Evolutionary conservation across 371 early-diverging fungal genomes (phyloP), one percentile per base, ranked within the genome.

Genomic region (Lichtheimia ornata): DNA sequence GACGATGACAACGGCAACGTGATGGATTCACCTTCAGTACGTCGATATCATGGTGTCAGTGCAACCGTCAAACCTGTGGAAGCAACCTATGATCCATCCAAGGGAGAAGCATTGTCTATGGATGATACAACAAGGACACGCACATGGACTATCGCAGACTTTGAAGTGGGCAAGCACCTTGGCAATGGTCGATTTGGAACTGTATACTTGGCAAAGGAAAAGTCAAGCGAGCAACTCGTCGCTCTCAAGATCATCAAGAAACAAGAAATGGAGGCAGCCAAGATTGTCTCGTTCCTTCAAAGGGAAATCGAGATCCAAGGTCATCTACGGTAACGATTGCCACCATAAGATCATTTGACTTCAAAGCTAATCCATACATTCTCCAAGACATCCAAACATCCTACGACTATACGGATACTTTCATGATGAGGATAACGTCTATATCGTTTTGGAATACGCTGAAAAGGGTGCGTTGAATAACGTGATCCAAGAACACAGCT

Each of bases 141-240:
- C 5, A 6, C 47, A 22, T 97, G 97, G 97, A 82, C 84, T 15
- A 71, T 97, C 18, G 77, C 90, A 7, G 98, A 99, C 74, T 99
- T 99, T 85, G 94, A 96, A 61, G 86, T 99, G 25, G 99, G 97
- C 35, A 77, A 86, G 25, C 81, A 92, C 2, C 77, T 99, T 14
- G 99, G 99, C 41, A 89, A 90, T 59, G 99, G 99, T 11, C 94
- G 94, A 70, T 99, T 99, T 84, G 99, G 99, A 2, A 84, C 91
- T 14, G 99, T 98, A 0, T 99, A 97, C 75, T 67, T 93, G 28
- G 99, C 98, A 18, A 84, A 88, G 50, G 98, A 99, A 69, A 93
- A 90, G 64, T 76, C 75, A 53, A 86, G 85, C 30, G 91, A 91
- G 20, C 94, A 87, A 62, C 82, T 98, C 15, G 94, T 97, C 17